Base-by-base conservation (phyloP, 495 filamentous ascomycete species). In the Darksidea phi region DNA sequence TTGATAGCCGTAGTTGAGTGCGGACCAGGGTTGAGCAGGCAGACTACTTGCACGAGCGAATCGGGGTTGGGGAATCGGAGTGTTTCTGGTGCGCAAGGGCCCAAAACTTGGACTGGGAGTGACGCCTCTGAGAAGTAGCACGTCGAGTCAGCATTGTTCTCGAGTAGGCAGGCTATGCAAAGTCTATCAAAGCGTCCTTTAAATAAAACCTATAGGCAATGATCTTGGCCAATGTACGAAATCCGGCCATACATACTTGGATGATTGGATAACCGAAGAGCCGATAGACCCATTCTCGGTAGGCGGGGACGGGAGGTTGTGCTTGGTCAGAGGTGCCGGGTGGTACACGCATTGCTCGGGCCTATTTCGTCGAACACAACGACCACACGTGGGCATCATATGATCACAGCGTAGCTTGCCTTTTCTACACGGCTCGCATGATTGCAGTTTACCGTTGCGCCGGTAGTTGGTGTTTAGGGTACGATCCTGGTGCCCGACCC, bases 401-500 rank as follows among this genome's bases (percentile, higher is more conserved):
- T 68, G 66, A 49, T 68, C 66, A 42, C 66, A 64, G 45, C 57
- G 54, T 13, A 64, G 57, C 32, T 68, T 65, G 13, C 61, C 61
- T 34, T 64, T 68, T 11, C 66, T 61, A 28, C 66, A 68, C 8
- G 66, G 66, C 36, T 68, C 66, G 36, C 66, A 68, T n/a, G 66
- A 68, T 32, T 68, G 66, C 7, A 64, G 57, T 37, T 68, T 68
- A 15, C 66, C 66, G 50, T 68, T 68, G 37, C 66, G 41, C 7
- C 64, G 58, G 21, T 63, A 62, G 23, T 37, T 42, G 1, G 53
- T 54, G 43, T 67, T 67, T n/a, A 67, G 34, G 38, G 48, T 53
- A 20, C 64, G 50, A 28, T 18, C 53, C 41, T 67, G 58, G 43
- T 67, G 50, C n/a, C 53, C 57, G 58, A 58, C 57, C 20, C 58